phyloP scores from a whole-genome alignment of 106 monocot species.

The Cymbidium sinense region DNA sequence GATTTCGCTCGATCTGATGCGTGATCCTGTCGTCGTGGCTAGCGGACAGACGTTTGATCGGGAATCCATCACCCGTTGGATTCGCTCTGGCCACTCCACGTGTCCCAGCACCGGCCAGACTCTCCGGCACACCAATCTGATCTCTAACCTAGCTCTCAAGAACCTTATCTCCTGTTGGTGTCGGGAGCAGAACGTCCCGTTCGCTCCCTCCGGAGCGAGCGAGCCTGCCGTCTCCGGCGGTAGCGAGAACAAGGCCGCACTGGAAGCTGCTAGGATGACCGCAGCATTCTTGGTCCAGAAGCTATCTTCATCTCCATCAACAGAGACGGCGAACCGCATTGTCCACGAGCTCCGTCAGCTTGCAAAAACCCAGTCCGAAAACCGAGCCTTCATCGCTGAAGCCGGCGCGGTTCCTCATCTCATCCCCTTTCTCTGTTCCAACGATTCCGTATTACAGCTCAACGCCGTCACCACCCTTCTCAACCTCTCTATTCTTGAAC shows the following conservation, averaged over 20 bases:
- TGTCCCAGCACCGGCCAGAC: slow-evolving; percentile 78
- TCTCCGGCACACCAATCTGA: slow-evolving; percentile 29
- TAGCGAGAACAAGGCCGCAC: slow-evolving; percentile 53
- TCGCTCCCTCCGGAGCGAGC: slow-evolving; percentile 12
- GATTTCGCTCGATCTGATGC: slow-evolving; percentile 81
- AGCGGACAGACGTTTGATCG: slow-evolving; percentile 93
- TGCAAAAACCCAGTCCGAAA: slow-evolving; percentile 40
- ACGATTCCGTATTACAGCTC: slow-evolving; percentile 44
- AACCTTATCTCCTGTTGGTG: slow-evolving; percentile 61
- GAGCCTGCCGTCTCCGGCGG: background rate
- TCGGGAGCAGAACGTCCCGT: slow-evolving; percentile 52
- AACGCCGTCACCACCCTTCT: slow-evolving; percentile 76
- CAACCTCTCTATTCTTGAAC: slow-evolving; percentile 81
- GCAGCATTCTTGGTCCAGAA: slow-evolving; percentile 57
- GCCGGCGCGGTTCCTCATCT: slow-evolving; percentile 73
- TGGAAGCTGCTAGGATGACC: slow-evolving; percentile 78
- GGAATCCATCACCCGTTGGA: slow-evolving; percentile 66
- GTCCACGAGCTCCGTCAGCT: slow-evolving; percentile 83
- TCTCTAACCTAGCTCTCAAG: slow-evolving; percentile 66
- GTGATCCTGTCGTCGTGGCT: slow-evolving; percentile 72
- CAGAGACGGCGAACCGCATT: slow-evolving; percentile 40
- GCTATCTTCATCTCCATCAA: slow-evolving; percentile 20
- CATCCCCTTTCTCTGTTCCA: slow-evolving; percentile 44
- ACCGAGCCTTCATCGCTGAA: slow-evolving; percentile 59
- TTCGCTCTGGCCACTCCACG: slow-evolving; percentile 63